phyloP scores from a whole-genome alignment of 768 basidiomycete species.

The Auricularia cornea region DNA sequence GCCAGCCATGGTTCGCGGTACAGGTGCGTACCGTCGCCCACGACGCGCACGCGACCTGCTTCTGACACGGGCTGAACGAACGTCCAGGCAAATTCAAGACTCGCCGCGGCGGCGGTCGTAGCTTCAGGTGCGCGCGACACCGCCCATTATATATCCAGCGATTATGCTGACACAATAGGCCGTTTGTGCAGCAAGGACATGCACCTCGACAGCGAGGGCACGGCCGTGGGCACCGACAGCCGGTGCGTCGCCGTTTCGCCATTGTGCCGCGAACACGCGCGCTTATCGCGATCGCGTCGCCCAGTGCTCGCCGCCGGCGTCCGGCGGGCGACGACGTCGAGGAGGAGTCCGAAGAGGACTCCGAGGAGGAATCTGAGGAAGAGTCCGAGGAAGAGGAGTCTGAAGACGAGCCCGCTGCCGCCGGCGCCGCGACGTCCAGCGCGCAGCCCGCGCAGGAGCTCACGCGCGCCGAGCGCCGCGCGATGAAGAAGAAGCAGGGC shows the following conservation, averaged over 20 bases:
- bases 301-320: not conserved
- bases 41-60: not conserved
- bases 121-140: conserved; percentile 50
- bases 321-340: conserved; percentile 33
- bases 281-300: conserved; percentile 7
- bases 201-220: conserved; percentile 47
- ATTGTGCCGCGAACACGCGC: too few relatives aligned
- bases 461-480: conserved; percentile 62
- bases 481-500: conserved; percentile 75
- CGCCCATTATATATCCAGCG: not conserved
- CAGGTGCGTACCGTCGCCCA: conserved; percentile 6
- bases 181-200: conserved; percentile 44
- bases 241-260: conserved; percentile 28
- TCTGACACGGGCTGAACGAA: not conserved
- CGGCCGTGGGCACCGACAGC: conserved; percentile 41
- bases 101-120: conserved; percentile 81
- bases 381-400: conserved; percentile 26
- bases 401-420: conserved; percentile 20
- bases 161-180: not conserved
- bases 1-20: conserved; percentile 11
- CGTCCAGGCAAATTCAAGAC: conserved; percentile 69
- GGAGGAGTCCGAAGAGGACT: conserved; percentile 35
- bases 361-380: conserved; percentile 39
- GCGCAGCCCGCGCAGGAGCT: conserved; percentile 35
- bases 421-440: conserved; percentile 10